Percentiles rank a stretch among this genome's conserved stretches.
phyloP scores from a whole-genome alignment of 768 basidiomycete genomes.

The Leccinum disarticulatum region DNA sequence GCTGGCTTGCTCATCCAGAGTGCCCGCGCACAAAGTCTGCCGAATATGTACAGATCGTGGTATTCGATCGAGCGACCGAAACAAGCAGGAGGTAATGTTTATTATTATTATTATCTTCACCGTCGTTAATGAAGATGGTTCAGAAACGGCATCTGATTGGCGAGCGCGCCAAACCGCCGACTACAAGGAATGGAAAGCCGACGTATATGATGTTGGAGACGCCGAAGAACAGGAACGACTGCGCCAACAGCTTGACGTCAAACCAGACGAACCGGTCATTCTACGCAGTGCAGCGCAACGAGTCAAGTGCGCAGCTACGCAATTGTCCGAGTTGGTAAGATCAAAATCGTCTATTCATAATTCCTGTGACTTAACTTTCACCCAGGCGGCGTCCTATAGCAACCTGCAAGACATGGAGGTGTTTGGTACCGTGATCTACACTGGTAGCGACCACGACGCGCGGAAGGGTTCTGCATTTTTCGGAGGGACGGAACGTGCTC shows the following conservation, averaged over 20 bases:
- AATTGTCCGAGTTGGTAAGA: not conserved
- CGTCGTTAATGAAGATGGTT: too few species aligned
- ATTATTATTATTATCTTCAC: not conserved
- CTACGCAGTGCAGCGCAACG: not conserved
- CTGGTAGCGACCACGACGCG: not conserved
- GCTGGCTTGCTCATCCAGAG: not conserved
- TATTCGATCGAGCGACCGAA: not conserved
- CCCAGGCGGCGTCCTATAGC: not conserved
- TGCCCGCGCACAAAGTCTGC: not conserved
- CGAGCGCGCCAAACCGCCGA: not conserved
- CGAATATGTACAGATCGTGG: not conserved
- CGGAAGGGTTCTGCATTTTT: not conserved
- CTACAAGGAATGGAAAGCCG: not conserved
- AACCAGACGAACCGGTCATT: not conserved
- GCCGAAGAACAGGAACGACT: not conserved
- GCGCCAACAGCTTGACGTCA: not conserved
- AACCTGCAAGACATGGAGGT: not conserved
- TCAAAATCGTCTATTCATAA: not conserved
- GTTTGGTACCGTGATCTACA: not conserved
- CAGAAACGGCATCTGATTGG: not conserved
- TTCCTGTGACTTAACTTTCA: not conserved
- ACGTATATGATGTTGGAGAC: not conserved
- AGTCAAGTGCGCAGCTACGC: not conserved
- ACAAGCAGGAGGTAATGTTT: not conserved
- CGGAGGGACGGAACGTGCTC: not conserved